phyloP scores from a whole-genome alignment of 192 early-diverging fungal genomes.

The Chytriomyces hyalinus region DNA sequence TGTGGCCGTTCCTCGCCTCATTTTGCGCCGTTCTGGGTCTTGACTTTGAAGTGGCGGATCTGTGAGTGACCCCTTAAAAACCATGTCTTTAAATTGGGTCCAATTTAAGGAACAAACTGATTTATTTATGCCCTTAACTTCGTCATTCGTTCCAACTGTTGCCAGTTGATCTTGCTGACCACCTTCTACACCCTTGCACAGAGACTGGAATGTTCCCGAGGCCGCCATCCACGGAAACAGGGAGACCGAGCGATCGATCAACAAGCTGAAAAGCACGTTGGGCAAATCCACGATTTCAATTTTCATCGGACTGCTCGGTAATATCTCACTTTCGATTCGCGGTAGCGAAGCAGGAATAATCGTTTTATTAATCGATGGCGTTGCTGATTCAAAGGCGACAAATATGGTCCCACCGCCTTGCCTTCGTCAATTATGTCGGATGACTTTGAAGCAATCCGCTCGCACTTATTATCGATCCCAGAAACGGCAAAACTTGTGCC shows the following conservation, averaged over 20 bases:
- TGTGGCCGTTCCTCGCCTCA: slow-evolving; percentile 23
- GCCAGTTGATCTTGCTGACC: too few species aligned
- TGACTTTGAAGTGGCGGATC: slow-evolving; percentile 35
- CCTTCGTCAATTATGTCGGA: slow-evolving; percentile 4
- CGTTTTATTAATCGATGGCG: background rate
- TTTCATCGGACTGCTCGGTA: slow-evolving; percentile 26
- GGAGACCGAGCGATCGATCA: slow-evolving; percentile 22
- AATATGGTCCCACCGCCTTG: slow-evolving; percentile 28
- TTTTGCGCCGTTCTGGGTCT: slow-evolving; percentile 29
- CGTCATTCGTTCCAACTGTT: background rate
- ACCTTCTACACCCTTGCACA: background rate
- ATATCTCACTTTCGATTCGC: background rate
- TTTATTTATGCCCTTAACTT: background rate
- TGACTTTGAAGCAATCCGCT: slow-evolving; percentile 18
- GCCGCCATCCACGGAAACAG: slow-evolving; percentile 24
- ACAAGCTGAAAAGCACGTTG: background rate
- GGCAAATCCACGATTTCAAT: slow-evolving; percentile 16
- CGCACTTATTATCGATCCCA: slow-evolving; percentile 4
- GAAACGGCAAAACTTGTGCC: slow-evolving; percentile 1
- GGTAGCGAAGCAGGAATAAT: background rate
- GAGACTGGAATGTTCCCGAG: slow-evolving; percentile 32
- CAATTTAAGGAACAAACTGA: background rate
- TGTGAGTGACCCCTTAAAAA: slow-evolving; percentile 13
- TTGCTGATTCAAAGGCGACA: slow-evolving; percentile 25
- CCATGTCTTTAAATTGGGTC: too few species aligned